Conservation (phyloP, 176 grass and related monocot genomes). For the Thinopyrum elongatum region DNA sequence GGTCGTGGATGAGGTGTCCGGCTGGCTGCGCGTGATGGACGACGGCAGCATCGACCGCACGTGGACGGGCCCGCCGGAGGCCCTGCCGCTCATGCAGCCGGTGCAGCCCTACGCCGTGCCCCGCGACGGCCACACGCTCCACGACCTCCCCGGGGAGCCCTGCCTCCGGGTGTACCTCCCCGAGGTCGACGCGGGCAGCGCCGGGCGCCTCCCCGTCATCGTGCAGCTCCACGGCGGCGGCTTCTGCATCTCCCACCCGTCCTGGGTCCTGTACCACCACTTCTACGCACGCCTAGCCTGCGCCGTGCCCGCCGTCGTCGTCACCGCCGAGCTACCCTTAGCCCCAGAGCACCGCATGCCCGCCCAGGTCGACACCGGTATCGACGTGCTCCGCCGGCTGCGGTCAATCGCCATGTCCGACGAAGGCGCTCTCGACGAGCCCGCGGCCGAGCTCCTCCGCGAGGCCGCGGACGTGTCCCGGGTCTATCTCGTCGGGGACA, state of each 20-base stretch:
- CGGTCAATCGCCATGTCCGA: constrained; percentile 36
- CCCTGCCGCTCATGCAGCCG: constrained; percentile 65
- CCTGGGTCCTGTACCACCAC: constrained; percentile 80
- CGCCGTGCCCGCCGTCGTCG: constrained; percentile 43
- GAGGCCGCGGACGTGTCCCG: constrained; percentile 51
- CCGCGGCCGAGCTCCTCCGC: constrained; percentile 36
- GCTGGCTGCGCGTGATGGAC: constrained; percentile 72
- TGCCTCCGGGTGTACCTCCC: constrained; percentile 77
- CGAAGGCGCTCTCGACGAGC: background rate
- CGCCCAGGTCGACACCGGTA: constrained; percentile 38
- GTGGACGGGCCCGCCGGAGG: constrained; percentile 66
- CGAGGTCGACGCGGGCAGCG: background rate
- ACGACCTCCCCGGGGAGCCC: constrained; percentile 68
- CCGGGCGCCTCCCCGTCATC: constrained; percentile 42
- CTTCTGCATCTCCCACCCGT: constrained; percentile 79
- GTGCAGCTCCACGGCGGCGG: constrained; percentile 84
- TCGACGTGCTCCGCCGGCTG: constrained; percentile 56
- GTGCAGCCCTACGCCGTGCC: constrained; percentile 44
- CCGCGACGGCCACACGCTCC: constrained; percentile 68
- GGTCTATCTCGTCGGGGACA: constrained; percentile 81
- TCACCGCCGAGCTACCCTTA: constrained; percentile 67
- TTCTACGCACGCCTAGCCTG: constrained; percentile 70
- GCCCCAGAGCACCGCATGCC: constrained; percentile 72
- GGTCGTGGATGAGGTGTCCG: constrained; percentile 82
- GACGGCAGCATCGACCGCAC: constrained; percentile 85